A percentile compares a stretch with the other conserved stretches of the same genome.
phyloP scores from a whole-genome alignment of 208 protist species.

The Acanthamoeba sp. region DNA sequence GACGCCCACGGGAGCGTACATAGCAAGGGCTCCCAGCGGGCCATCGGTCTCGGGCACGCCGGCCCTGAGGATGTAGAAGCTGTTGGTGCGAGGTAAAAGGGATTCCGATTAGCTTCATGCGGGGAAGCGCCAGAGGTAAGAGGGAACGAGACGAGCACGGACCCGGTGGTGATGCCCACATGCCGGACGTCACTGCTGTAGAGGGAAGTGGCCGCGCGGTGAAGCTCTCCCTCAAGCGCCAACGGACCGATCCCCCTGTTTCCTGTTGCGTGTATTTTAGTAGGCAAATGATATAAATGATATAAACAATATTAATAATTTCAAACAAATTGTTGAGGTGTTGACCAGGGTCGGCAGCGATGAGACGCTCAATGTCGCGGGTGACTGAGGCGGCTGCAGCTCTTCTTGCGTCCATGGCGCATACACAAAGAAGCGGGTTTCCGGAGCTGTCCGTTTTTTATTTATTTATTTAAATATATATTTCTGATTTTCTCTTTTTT shows the following conservation, averaged over 20 bases:
- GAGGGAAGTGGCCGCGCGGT: constrained; percentile 3
- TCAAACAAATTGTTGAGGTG: not conserved
- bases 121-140: no score
- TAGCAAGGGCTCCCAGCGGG: constrained; percentile 47
- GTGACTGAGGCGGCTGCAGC: not conserved
- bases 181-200: constrained; percentile 20
- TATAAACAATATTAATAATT: not conserved
- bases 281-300: not conserved
- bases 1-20: constrained; percentile 12
- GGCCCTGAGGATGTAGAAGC: constrained; percentile 53
- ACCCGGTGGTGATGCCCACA: constrained; percentile 54
- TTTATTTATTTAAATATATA: not conserved
- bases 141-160: not conserved
- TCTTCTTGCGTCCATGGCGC: not conserved
- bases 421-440: no score
- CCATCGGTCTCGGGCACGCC: constrained; percentile 52
- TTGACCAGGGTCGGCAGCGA: constrained; percentile 43
- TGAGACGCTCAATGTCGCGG: constrained; percentile 29
- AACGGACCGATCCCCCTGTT: constrained; percentile 55
- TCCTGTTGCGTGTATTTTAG: not conserved
- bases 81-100: not conserved
- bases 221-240: constrained; percentile 52
- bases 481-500: not conserved
- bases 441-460: not conserved
- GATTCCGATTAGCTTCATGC: no score